phyloP scores from a whole-genome alignment of 2,329 filamentous ascomycete genomes.

The Apiospora hydei region DNA sequence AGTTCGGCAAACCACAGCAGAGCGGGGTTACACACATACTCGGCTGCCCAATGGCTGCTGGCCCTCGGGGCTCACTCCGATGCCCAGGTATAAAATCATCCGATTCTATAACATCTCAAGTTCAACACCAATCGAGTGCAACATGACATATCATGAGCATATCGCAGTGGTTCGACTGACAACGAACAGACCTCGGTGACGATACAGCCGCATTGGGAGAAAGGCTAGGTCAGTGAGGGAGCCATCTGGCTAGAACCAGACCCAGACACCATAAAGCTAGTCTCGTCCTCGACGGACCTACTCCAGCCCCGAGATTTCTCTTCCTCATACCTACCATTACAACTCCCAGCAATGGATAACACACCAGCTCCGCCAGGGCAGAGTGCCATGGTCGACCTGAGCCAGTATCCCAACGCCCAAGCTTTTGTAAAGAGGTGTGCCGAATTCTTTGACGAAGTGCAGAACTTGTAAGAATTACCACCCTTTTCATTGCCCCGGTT shows the following conservation, averaged over 20 bases:
- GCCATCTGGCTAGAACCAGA: not conserved
- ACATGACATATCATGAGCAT: not conserved
- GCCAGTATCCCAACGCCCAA: conserved; percentile 39
- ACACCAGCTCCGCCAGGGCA: conserved; percentile 27
- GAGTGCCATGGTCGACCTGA: conserved; percentile 35
- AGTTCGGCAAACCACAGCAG: not conserved
- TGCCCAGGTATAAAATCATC: not conserved
- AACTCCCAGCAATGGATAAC: conserved; percentile 24
- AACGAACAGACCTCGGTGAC: not conserved
- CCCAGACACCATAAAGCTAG: not conserved
- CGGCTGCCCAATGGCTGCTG: not conserved
- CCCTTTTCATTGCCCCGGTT: too few relatives aligned
- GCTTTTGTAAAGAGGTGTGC: conserved; percentile 39
- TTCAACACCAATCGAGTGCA: not conserved
- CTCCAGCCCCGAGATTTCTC: not conserved
- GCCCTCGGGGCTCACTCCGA: not conserved
- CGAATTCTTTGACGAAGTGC: conserved; percentile 42
- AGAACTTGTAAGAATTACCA: too few relatives aligned
- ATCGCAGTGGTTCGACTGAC: not conserved
- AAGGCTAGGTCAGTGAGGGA: not conserved
- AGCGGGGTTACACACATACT: not conserved
- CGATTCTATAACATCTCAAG: not conserved
- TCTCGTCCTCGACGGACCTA: not conserved
- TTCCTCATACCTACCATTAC: not conserved
- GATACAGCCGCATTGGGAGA: not conserved